Conservation (phyloP, 2,329 filamentous ascomycete species). For the Diaporthe sp. region DNA sequence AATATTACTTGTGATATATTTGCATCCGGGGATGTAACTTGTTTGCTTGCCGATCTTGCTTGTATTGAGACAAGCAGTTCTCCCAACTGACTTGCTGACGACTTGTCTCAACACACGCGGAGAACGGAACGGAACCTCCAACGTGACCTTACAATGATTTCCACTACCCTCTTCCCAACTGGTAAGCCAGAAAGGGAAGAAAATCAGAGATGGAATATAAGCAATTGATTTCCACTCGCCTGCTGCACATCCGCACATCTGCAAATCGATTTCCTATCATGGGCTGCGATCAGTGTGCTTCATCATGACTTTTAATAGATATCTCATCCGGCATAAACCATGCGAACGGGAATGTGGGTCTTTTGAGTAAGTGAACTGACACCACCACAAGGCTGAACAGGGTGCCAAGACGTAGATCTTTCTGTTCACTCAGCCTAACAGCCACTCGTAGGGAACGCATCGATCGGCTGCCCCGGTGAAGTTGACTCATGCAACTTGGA, state of each 20-base stretch:
- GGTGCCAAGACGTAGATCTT: constrained; percentile 16
- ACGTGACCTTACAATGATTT: no score
- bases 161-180: not conserved
- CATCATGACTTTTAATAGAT: constrained; percentile 11
- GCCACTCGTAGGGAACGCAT: not conserved
- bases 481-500: not conserved
- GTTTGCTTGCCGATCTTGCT: not conserved
- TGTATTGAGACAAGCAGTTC: not conserved
- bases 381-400: not conserved
- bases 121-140: not conserved
- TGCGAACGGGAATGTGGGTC: not conserved
- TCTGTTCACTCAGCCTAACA: not conserved
- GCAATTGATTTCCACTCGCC: no score
- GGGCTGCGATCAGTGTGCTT: not conserved
- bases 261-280: not conserved
- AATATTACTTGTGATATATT: not conserved
- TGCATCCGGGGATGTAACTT: not conserved
- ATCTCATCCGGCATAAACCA: not conserved
- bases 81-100: not conserved
- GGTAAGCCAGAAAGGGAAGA: not conserved
- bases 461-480: not conserved
- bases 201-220: not conserved
- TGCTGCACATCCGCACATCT: no score
- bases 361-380: not conserved
- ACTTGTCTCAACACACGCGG: not conserved